Percentiles rank a stretch among this genome's conserved stretches.
Conservation (phyloP, 1,284 basidiomycete species). For the Ustilago shanxiensis region DNA sequence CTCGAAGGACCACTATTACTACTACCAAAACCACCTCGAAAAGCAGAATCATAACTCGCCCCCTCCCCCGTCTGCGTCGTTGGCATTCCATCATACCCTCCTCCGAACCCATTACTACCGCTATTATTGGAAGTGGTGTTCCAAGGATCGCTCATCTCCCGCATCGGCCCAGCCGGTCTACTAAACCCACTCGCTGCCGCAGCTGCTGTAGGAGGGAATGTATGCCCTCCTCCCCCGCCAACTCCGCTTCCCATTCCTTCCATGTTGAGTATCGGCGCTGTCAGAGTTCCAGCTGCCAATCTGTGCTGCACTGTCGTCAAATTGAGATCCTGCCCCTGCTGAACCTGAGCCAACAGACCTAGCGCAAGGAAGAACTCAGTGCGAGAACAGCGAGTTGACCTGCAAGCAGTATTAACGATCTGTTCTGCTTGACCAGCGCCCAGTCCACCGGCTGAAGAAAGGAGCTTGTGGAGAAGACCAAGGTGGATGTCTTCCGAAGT, state of each 20-base stretch:
- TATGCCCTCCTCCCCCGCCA: conserved; percentile 16
- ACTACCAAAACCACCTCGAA: conserved; percentile 38
- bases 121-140: conserved; percentile 23
- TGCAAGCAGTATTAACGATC: conserved; percentile 45
- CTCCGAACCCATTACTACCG: conserved; percentile 7
- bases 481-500: conserved; percentile 31
- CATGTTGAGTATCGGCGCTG: conserved; percentile 20
- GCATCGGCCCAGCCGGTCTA: conserved; percentile 28
- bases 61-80: conserved; percentile 2
- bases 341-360: conserved; percentile 30
- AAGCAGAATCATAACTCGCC: conserved; percentile 29
- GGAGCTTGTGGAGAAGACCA: conserved; percentile 34
- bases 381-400: conserved; percentile 34
- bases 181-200: conserved; percentile 9
- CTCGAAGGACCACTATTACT: conserved; percentile 9
- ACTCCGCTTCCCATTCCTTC: background rate
- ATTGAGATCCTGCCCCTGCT: conserved; percentile 36
- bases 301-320: conserved; percentile 6
- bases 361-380: conserved; percentile 44
- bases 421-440: conserved; percentile 20
- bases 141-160: conserved; percentile 56
- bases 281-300: conserved; percentile 19
- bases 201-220: conserved; percentile 36
- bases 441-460: conserved; percentile 32
- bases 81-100: conserved; percentile 33